Evolutionary conservation across 1,284 basidiomycete species (phyloP), one percentile per base, ranked within the genome.

Genomic region (Bondarzewia mesenterica): DNA sequence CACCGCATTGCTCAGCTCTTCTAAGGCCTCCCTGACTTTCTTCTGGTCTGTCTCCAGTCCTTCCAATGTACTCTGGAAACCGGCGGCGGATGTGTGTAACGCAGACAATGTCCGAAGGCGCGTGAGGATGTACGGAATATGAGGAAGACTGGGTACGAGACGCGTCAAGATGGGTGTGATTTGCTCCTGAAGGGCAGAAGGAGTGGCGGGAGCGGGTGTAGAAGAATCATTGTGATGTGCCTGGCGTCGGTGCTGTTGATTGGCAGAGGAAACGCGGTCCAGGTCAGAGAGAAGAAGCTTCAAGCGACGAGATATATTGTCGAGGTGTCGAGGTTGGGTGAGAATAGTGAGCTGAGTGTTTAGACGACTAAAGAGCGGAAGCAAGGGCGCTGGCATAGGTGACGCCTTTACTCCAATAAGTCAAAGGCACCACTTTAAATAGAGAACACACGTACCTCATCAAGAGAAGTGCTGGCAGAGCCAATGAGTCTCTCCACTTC

Each of bases 291-390:
- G 77, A 15, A 98, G 80, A 7, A 97, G 73, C 60, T 98, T 99
- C 55, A 98, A 81, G 7, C 95, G 84, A 15, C 94, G 81, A 1
- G 93, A 93, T 54, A 98, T 89, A n/a, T 92, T 88, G 64, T 99
- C 95, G 35, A 99, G 85, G 63, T 99, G 94, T 5, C 93, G 83
- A 0, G 96, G 95, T 70, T 98, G 93, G 0, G 93, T 91, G 45
- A 99, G 80, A 14, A 98, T 74, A 2, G 84, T 82, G 25, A 98
- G 72, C 65, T 93, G 89, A 23, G 84, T 82, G 60, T 91, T 92
- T 35, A 97, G 78, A 25, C 90, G 83, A 15, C 78, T 78, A 38
- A 98, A 73, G 39, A 92, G 80, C 0, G 89, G 82, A 1, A 96
- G 69, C 14, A 98, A 72, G 0, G 95, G 93, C 1, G 85, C 74